Conservation (phyloP, 2,329 filamentous ascomycete species). For the Monosporascus ibericus region DNA sequence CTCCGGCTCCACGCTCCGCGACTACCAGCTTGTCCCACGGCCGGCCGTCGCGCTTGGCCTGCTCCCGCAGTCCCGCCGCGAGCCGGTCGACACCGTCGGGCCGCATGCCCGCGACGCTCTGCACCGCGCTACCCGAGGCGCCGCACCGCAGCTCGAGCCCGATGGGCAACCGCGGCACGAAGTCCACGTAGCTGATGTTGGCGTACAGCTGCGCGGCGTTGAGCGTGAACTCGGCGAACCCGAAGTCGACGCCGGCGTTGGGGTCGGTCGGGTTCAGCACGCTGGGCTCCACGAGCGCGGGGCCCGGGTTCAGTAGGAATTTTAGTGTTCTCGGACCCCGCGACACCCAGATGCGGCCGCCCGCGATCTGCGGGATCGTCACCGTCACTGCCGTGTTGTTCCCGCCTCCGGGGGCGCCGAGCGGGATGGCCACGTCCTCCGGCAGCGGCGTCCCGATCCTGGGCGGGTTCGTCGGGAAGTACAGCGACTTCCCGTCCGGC, state of each 20-base stretch:
- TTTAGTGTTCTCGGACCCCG: constrained; percentile 45
- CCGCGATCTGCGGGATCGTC: constrained; percentile 57
- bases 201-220: constrained; percentile 51
- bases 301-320: constrained; percentile 60
- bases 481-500: constrained; percentile 44
- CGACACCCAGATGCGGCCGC: constrained; percentile 59
- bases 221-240: constrained; percentile 57
- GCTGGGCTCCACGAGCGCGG: constrained; percentile 60
- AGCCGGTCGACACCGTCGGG: constrained; percentile 50
- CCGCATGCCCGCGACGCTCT: constrained; percentile 53
- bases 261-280: constrained; percentile 56
- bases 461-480: constrained; percentile 50
- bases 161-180: constrained; percentile 50
- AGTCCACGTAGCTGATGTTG: constrained; percentile 64
- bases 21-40: constrained; percentile 56
- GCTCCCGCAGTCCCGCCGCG: constrained; percentile 45
- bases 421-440: constrained; percentile 53
- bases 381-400: constrained; percentile 38
- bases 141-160: constrained; percentile 40
- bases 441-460: constrained; percentile 41
- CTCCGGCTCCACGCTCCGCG: constrained; percentile 8
- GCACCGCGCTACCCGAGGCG: constrained; percentile 29
- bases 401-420: constrained; percentile 44
- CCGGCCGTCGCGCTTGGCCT: constrained; percentile 48
- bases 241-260: constrained; percentile 47